Conservation (phyloP, 345 rosid genomes). For the Bruguiera gymnorhiza region DNA sequence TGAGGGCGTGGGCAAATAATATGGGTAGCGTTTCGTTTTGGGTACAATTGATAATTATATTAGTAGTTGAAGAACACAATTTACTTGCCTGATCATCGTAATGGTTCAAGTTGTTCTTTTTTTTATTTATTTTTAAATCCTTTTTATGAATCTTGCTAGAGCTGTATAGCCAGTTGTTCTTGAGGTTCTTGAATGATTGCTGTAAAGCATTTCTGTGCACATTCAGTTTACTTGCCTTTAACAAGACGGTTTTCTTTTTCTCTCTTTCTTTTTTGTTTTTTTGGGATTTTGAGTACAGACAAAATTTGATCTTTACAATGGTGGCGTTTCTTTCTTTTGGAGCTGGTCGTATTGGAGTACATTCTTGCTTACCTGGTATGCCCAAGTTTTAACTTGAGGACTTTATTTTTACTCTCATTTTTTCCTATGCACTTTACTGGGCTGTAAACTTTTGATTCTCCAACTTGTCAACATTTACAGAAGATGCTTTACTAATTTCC, state of each 20-base stretch:
- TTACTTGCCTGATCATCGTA: no score
- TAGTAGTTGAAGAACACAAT: no score
- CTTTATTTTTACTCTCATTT: background rate
- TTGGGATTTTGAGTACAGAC: constrained; percentile 34
- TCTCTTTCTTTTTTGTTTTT: background rate
- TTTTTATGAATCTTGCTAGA: no score
- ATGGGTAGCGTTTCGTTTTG: no score
- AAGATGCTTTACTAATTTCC: background rate
- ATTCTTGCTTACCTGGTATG: constrained; percentile 96
- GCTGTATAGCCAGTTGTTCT: no score
- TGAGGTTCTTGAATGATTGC: no score
- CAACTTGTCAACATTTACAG: background rate
- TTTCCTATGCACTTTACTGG: background rate
- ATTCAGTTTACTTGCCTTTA: background rate
- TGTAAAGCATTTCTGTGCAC: no score
- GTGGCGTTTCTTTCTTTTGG: constrained; percentile 84
- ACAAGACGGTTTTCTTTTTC: background rate
- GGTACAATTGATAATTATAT: no score
- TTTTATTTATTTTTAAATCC: no score
- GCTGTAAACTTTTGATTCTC: background rate
- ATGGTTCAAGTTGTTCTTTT: no score
- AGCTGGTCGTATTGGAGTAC: constrained; percentile 99
- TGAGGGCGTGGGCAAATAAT: no score
- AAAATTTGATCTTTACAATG: constrained; percentile 44
- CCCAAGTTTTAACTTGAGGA: background rate